phyloP scores from a whole-genome alignment of 257 asterid genomes.

The Fraxinus anomala region DNA sequence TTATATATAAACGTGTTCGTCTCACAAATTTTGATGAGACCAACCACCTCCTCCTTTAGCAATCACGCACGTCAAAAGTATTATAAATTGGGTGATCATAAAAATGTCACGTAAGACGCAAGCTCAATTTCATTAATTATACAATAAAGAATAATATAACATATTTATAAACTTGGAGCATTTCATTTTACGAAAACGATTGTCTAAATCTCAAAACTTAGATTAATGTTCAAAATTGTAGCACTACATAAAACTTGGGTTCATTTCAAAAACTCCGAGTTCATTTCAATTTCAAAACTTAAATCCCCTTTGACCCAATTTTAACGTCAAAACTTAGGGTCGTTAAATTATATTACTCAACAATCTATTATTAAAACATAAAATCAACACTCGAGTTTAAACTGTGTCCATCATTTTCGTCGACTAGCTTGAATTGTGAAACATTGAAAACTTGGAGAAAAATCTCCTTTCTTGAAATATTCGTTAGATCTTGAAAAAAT shows the following conservation, averaged over 20 bases:
- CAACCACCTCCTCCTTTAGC: background rate
- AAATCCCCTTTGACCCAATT: background rate
- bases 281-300: background rate
- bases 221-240: background rate
- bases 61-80: background rate
- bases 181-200: no score
- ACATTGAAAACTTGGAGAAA: background rate
- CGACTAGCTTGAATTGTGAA: background rate
- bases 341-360: no score
- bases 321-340: background rate
- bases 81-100: background rate
- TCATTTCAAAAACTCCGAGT: background rate
- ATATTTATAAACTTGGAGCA: background rate
- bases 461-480: background rate
- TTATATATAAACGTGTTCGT: background rate
- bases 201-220: background rate
- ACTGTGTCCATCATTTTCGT: background rate
- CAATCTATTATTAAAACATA: no score
- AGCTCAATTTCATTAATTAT: background rate
- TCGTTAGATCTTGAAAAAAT: background rate
- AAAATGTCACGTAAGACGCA: background rate
- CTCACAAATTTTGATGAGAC: background rate
- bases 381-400: no score
- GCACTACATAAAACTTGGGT: no score
- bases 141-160: no score